Percentiles rank a stretch among this genome's conserved stretches.
These are phyloP conservation scores for Ambrosia trifida DNA, from an alignment of 129 eudicot genomes.

Conservation along the genomic window DNA sequence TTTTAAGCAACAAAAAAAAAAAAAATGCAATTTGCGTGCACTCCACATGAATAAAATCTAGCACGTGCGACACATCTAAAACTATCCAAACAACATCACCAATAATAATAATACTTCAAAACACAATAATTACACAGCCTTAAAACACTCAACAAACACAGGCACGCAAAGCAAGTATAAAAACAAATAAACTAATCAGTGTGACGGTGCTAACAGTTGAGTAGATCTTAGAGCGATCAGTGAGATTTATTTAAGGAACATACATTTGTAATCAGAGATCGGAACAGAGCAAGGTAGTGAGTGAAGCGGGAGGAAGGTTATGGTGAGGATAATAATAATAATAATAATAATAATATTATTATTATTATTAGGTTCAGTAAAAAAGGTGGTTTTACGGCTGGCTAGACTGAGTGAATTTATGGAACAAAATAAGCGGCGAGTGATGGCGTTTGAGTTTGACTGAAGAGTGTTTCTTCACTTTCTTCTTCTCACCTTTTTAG, in stretches of 20 bases:
- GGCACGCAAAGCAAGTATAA: slow-evolving; percentile 6
- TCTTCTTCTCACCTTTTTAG: slow-evolving; percentile 11
- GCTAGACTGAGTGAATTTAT: slow-evolving; percentile 18
- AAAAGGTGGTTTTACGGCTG: slow-evolving; percentile 15
- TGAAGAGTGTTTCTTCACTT: slow-evolving; percentile 8
- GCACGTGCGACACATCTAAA: background rate
- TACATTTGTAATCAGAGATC: slow-evolving; percentile 19
- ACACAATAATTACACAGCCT: background rate
- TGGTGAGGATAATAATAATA: slow-evolving; percentile 5
- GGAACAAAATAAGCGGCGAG: slow-evolving; percentile 18
- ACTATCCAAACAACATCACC: slow-evolving; percentile 14
- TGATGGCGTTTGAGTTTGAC: slow-evolving; percentile 3
- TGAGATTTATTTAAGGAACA: slow-evolving; percentile 24
- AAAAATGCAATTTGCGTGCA: slow-evolving; percentile 21
- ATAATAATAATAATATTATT: too few relatives aligned
- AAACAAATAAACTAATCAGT: slow-evolving; percentile 4
- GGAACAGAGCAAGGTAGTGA: background rate
- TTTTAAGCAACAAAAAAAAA: slow-evolving; percentile 9
- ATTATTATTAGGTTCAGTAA: background rate
- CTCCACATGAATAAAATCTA: slow-evolving; percentile 3
- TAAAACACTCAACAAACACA: slow-evolving; percentile 19
- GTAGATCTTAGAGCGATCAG: slow-evolving; percentile 25
- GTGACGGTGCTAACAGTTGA: background rate
- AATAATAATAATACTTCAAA: background rate
- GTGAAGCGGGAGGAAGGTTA: slow-evolving; percentile 3